These are phyloP conservation scores for Cicer yamashitae DNA, from an alignment of 306 rosid species.

Conservation along the genomic window DNA sequence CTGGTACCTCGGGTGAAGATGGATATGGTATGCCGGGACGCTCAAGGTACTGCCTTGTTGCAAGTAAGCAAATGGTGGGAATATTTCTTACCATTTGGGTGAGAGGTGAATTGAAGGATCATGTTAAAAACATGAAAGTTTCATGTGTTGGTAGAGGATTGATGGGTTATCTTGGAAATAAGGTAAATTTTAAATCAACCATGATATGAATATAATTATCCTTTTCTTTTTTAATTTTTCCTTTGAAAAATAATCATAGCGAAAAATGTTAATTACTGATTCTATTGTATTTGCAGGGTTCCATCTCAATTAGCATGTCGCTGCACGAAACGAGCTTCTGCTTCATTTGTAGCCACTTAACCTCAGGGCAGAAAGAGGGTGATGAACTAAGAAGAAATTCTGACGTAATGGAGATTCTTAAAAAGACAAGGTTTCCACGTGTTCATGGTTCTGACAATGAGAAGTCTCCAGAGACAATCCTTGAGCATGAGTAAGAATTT, in stretches of 20 bases:
- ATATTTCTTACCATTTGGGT: conserved; percentile 98
- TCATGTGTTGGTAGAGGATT: conserved; percentile 98
- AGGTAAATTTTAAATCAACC: conserved; percentile 58
- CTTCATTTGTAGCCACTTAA: conserved; percentile 92
- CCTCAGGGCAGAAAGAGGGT: conserved; percentile 97
- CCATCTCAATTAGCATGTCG: conserved; percentile 97
- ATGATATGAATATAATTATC: conserved; percentile 5
- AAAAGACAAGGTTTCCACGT: conserved; percentile 89
- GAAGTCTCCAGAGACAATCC: conserved; percentile 95
- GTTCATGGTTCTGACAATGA: conserved; percentile 69
- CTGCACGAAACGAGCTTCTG: conserved; percentile 93
- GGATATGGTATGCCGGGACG: conserved; percentile 72
- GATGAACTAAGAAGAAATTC: conserved; percentile 94
- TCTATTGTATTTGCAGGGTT: conserved; percentile 74
- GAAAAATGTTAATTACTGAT: conserved; percentile 28
- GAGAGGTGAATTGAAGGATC: conserved; percentile 87
- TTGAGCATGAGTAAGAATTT: conserved; percentile 87
- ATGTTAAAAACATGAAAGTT: conserved; percentile 86
- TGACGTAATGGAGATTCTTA: conserved; percentile 93
- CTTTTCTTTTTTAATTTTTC: neutral
- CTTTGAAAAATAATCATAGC: neutral
- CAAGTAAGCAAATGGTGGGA: conserved; percentile 99
- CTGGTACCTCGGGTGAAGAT: conserved; percentile 71
- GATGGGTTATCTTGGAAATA: conserved; percentile 99
- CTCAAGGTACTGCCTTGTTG: conserved; percentile 86